These are phyloP conservation scores for Cryptomeria japonica DNA, from an alignment of 75 land plant species.

Conservation along the genomic window DNA sequence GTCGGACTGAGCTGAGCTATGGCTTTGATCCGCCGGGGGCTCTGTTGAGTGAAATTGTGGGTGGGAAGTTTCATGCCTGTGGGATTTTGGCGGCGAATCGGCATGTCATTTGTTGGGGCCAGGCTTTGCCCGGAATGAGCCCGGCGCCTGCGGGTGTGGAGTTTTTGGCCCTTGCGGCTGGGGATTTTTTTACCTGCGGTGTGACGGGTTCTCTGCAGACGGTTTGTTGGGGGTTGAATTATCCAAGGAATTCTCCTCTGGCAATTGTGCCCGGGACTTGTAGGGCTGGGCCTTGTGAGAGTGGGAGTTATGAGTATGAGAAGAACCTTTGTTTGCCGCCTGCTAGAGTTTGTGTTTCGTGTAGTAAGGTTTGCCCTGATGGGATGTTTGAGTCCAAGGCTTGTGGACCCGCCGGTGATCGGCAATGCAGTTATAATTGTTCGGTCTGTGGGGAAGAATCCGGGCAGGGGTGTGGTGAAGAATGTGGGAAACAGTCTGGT, in stretches of 20 bases:
- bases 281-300: slow-evolving; percentile 31
- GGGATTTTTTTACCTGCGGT: slow-evolving; percentile 87
- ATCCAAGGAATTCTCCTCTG: slow-evolving; percentile 55
- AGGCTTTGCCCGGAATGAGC: slow-evolving; percentile 27
- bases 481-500: slow-evolving; percentile 19
- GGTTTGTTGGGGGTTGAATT: slow-evolving; percentile 72
- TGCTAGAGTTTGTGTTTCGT: slow-evolving; percentile 52
- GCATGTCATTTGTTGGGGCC: slow-evolving; percentile 74
- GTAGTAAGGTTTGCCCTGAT: slow-evolving; percentile 46
- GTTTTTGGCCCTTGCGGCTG: slow-evolving; percentile 59
- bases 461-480: slow-evolving; percentile 29
- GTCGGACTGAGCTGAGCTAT: slow-evolving; percentile 31
- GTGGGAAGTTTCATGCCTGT: slow-evolving; percentile 79
- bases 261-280: slow-evolving; percentile 68
- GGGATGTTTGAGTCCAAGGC: slow-evolving; percentile 35
- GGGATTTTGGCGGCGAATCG: slow-evolving; percentile 48
- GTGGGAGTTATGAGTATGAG: slow-evolving; percentile 37
- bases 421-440: slow-evolving; percentile 57
- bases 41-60: slow-evolving; percentile 57
- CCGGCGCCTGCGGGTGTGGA: slow-evolving; percentile 42
- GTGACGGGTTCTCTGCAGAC: slow-evolving; percentile 41
- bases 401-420: slow-evolving; percentile 40
- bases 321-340: slow-evolving; percentile 35
- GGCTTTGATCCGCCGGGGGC: slow-evolving; percentile 32
- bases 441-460: slow-evolving; percentile 33